phyloP scores from a whole-genome alignment of 768 basidiomycete genomes.

The Russula vinacea region DNA sequence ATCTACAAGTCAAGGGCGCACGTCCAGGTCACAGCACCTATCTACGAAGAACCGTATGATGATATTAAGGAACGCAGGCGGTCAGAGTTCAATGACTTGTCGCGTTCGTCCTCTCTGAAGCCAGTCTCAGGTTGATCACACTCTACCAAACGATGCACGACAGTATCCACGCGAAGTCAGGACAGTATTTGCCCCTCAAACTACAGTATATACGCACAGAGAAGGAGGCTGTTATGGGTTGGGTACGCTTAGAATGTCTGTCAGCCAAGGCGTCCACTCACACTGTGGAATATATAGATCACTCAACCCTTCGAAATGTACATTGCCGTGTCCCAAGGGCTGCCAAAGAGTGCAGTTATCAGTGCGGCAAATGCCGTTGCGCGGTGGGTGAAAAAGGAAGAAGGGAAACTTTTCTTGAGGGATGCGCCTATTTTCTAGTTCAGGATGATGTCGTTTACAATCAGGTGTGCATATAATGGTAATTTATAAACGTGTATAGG shows the following conservation, averaged over 20 bases:
- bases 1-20: slow-evolving; percentile 87
- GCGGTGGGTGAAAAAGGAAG: slow-evolving; percentile 90
- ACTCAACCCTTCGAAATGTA: slow-evolving; percentile 94
- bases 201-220: slow-evolving; percentile 84
- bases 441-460: slow-evolving; percentile 1
- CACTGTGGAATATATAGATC: slow-evolving; percentile 49
- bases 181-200: slow-evolving; percentile 76
- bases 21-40: slow-evolving; percentile 85
- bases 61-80: slow-evolving; percentile 55
- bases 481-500: slow-evolving; percentile 4
- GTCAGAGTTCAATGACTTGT: slow-evolving; percentile 38
- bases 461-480: slow-evolving; percentile 8
- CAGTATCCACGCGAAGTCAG: slow-evolving; percentile 84
- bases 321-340: slow-evolving; percentile 68
- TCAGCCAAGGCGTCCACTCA: neutral
- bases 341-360: slow-evolving; percentile 87
- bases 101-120: slow-evolving; percentile 24
- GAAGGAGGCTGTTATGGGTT: slow-evolving; percentile 87
- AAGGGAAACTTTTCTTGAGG: slow-evolving; percentile 71
- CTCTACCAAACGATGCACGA: slow-evolving; percentile 88
- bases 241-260: slow-evolving; percentile 57
- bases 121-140: slow-evolving; percentile 61
- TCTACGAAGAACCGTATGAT: slow-evolving; percentile 85
- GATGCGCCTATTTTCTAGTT: slow-evolving; percentile 84
- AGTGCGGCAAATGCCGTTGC: slow-evolving; percentile 86